phyloP scores from a whole-genome alignment of 495 filamentous ascomycete genomes.

The Cercophora scortea region DNA sequence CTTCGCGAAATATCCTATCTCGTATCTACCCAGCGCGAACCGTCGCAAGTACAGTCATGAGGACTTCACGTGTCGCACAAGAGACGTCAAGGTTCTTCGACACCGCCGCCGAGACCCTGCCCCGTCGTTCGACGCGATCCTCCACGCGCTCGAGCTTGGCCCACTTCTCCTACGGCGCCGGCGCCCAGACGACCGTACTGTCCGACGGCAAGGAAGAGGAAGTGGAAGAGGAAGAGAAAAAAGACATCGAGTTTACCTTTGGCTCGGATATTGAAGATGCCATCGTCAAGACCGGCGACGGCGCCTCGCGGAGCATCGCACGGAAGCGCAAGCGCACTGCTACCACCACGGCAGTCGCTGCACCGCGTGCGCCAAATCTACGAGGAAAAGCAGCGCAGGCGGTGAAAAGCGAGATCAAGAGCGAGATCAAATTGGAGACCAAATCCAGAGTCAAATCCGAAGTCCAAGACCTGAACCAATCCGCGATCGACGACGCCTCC shows the following conservation, averaged over 20 bases:
- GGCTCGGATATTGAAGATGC: conserved; percentile 59
- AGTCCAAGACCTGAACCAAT: not conserved
- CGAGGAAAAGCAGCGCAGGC: not conserved
- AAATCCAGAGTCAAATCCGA: conserved; percentile 4
- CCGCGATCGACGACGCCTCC: no score
- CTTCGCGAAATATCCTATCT: no score
- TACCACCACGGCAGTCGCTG: conserved; percentile 16
- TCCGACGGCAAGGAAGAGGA: conserved; percentile 19
- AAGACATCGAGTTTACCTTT: conserved; percentile 10
- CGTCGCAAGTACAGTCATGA: conserved; percentile 34
- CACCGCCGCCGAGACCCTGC: conserved; percentile 14
- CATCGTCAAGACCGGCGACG: conserved; percentile 10
- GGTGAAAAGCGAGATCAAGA: not conserved
- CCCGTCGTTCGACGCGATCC: conserved; percentile 40
- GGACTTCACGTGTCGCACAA: conserved; percentile 51
- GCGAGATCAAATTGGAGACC: not conserved
- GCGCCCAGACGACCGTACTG: conserved; percentile 22
- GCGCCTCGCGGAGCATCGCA: conserved; percentile 7
- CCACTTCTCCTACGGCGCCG: conserved; percentile 31
- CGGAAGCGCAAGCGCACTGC: conserved; percentile 43
- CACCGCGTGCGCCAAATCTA: not conserved
- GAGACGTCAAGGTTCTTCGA: conserved; percentile 44
- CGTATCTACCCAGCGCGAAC: no score
- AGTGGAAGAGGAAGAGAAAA: conserved; percentile 8
- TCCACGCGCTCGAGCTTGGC: conserved; percentile 23